Percentiles rank a stretch among this genome's conserved stretches.
These are phyloP conservation scores for Amanita jacksonii DNA, from an alignment of 768 basidiomycete genomes.

Conservation along the genomic window DNA sequence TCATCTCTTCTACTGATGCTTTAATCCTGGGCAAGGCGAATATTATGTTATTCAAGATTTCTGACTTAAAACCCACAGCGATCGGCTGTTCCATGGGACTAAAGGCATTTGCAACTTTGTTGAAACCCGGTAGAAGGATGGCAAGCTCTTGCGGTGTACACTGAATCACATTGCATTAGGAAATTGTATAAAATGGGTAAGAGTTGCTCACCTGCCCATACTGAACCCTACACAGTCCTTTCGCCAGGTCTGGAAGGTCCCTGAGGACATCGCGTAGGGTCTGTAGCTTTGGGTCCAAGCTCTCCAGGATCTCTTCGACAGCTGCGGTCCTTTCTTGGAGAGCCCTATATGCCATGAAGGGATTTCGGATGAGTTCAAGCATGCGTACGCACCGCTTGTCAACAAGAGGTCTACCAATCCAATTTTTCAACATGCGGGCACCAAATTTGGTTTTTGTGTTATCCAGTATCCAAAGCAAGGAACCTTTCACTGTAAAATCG, in stretches of 20 bases:
- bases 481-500: conserved; percentile 62
- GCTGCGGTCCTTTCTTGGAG: conserved; percentile 75
- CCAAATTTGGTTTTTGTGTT: conserved; percentile 86
- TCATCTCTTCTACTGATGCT: conserved; percentile 40
- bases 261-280: conserved; percentile 61
- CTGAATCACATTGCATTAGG: conserved; percentile 22
- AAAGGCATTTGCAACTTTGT: conserved; percentile 59
- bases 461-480: conserved; percentile 80
- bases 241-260: conserved; percentile 79
- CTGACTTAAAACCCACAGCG: conserved; percentile 51
- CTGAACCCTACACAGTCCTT: conserved; percentile 80
- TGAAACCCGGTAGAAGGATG: conserved; percentile 64
- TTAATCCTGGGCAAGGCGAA: conserved; percentile 57
- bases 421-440: conserved; percentile 67
- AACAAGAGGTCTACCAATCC: conserved; percentile 81
- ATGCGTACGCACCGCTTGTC: conserved; percentile 44
- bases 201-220: conserved; percentile 71
- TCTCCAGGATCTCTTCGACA: conserved; percentile 69
- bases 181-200: not conserved
- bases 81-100: conserved; percentile 30
- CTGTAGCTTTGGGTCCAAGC: conserved; percentile 51
- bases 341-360: conserved; percentile 31
- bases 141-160: conserved; percentile 81
- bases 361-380: not conserved
- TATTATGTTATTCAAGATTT: conserved; percentile 62